Base-by-base conservation (phyloP, 805 yeast species). In the Suhomyces tanzawaensis region DNA sequence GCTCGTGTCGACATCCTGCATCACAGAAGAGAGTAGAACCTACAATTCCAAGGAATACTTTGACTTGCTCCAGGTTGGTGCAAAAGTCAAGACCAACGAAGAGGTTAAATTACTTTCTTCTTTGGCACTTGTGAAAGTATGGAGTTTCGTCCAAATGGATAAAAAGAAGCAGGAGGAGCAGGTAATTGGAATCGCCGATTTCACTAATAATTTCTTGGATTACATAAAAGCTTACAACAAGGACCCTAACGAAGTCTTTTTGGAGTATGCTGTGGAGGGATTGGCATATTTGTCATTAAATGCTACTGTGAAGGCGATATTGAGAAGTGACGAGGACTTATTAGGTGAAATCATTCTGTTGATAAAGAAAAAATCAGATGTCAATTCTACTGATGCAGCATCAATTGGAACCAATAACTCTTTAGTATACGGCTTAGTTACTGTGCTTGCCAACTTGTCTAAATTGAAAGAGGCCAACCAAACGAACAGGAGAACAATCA, bases 81-180 rank as follows among this genome's bases (percentile, higher is more conserved):
- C 70, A 8, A 40, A 38, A 4, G 28, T 48, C 5, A 47, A 46
- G 18, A 41, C 41, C 4, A 24, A 30, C 14, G 11, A 39, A 0
- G 51, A 54, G 15, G 46, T 62, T n/a, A 57, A 57, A 35, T 36
- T 66, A 7, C 49, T 68, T 9, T 60, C 80, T 0, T 64, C 74
- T 0, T 49, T 79, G 26, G 72, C 74, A 3, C 48, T 78, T n/a
- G 58, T 77, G 5, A 81, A 81, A 52, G 56, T 78, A 2, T 80
- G 85, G 85, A 71, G 72, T 35, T 66, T 72, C 39, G 56, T 74
- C 0, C 64, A 70, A 29, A 53, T 66, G 23, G 62, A 57, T n/a
- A 37, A 41, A 14, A 33, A 27, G n/a, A 33, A n/a, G 17, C 27
- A 21, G 11, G 6, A 27, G 13, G 18, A 37, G 9, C 25, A 48